These are phyloP conservation scores for Rhypophila decipiens DNA, from an alignment of 495 filamentous ascomycete genomes.

Conservation along the genomic window DNA sequence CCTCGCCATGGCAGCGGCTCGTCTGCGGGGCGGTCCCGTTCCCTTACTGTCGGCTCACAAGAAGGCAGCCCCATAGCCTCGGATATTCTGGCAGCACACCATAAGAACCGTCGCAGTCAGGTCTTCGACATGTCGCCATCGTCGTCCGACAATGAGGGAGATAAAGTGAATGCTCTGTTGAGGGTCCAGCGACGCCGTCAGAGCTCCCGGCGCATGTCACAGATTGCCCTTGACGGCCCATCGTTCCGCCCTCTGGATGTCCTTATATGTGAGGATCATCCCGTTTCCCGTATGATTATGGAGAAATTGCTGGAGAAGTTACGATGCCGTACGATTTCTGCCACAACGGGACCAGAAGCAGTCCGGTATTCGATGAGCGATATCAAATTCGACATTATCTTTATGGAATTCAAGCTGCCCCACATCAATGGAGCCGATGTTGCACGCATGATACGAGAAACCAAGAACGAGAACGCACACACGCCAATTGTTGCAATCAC, in stretches of 20 bases:
- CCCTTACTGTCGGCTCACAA: slow-evolving; percentile 90
- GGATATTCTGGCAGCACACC: slow-evolving; percentile 61
- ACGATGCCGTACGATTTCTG: slow-evolving; percentile 89
- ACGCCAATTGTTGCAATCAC: slow-evolving; percentile 97
- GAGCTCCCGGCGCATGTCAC: slow-evolving; percentile 85
- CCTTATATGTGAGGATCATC: slow-evolving; percentile 95
- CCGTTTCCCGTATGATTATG: slow-evolving; percentile 95
- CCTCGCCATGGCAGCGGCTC: slow-evolving; percentile 40
- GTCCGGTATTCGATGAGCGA: slow-evolving; percentile 88
- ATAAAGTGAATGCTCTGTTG: slow-evolving; percentile 83
- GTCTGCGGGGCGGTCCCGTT: slow-evolving; percentile 59
- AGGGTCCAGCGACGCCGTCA: slow-evolving; percentile 88
- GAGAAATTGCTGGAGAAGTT: slow-evolving; percentile 93
- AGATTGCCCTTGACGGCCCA: slow-evolving; percentile 74
- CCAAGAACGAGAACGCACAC: slow-evolving; percentile 85
- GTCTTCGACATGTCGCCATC: slow-evolving; percentile 95
- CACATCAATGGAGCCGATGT: slow-evolving; percentile 92
- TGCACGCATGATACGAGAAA: slow-evolving; percentile 93
- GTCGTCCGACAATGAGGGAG: slow-evolving; percentile 94
- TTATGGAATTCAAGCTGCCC: slow-evolving; percentile 93
- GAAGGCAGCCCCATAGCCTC: slow-evolving; percentile 68
- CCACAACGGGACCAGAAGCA: slow-evolving; percentile 80
- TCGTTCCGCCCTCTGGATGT: slow-evolving; percentile 87
- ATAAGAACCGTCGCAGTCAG: slow-evolving; percentile 88
- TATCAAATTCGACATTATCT: slow-evolving; percentile 93